Percentiles rank a stretch among this genome's conserved stretches.
Conservation (phyloP, 371 early-diverging fungal genomes). For the Nematocida minor region DNA sequence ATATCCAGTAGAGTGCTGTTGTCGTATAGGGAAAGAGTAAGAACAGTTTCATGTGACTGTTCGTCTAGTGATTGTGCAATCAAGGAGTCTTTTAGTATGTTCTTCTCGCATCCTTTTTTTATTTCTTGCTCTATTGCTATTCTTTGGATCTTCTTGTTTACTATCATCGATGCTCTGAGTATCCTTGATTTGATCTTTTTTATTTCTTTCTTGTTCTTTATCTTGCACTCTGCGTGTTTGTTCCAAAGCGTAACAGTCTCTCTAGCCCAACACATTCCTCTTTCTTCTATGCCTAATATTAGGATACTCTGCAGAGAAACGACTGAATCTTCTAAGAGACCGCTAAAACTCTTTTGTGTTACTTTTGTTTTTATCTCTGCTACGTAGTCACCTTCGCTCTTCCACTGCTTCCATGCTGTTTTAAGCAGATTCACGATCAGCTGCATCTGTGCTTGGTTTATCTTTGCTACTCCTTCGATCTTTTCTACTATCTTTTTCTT, state of each 20-base stretch:
- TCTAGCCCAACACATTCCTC: background rate
- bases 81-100: background rate
- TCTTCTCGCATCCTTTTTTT: background rate
- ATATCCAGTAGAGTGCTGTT: background rate
- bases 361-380: background rate
- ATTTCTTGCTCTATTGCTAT: background rate
- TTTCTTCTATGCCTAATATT: background rate
- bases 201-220: background rate
- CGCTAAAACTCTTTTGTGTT: background rate
- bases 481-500: conserved; percentile 91
- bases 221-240: background rate
- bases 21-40: background rate
- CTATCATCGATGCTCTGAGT: background rate
- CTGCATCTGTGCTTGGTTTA: background rate
- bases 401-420: background rate
- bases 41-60: background rate
- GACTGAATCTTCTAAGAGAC: background rate
- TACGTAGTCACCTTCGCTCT: background rate
- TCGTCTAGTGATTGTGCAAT: background rate
- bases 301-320: background rate
- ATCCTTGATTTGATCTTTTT: background rate
- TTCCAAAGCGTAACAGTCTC: background rate
- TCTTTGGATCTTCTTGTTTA: background rate
- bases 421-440: background rate
- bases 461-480: conserved; percentile 91